Conservation (phyloP, 148 eudicot species). For the Cornus suecica region DNA sequence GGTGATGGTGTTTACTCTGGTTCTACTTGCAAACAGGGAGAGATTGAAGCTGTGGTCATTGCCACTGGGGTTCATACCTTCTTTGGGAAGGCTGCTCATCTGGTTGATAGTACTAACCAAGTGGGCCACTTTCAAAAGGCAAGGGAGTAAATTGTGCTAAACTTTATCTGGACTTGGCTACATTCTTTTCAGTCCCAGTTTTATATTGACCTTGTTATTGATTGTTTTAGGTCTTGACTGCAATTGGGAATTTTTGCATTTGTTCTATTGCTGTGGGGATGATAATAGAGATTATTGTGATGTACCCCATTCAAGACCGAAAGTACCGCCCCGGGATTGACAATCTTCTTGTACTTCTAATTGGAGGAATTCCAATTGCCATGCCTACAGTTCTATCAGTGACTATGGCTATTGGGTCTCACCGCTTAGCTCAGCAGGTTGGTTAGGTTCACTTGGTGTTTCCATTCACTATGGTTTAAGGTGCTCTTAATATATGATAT, state of each 20-base stretch:
- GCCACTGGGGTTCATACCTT: slow-evolving; percentile 99
- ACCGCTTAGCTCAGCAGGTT: slow-evolving; percentile 96
- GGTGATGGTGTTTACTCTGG: slow-evolving; percentile 99
- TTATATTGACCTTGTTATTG: not conserved
- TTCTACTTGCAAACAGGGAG: slow-evolving; percentile 98
- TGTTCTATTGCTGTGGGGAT: slow-evolving; percentile 98
- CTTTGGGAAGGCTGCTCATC: slow-evolving; percentile 98
- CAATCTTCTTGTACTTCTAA: slow-evolving; percentile 95
- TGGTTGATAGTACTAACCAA: slow-evolving; percentile 90
- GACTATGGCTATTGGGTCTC: slow-evolving; percentile 99
- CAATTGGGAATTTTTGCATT: slow-evolving; percentile 96
- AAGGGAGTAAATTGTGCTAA: slow-evolving; percentile 15
- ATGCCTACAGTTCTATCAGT: slow-evolving; percentile 99
- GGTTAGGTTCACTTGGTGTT: slow-evolving; percentile 12
- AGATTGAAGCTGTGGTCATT: slow-evolving; percentile 91
- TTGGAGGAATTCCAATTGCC: slow-evolving; percentile 99
- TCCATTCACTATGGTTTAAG: not conserved
- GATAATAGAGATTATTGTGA: slow-evolving; percentile 86
- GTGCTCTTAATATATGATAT: not conserved
- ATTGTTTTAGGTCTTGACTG: slow-evolving; percentile 74
- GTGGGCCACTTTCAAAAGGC: slow-evolving; percentile 98
- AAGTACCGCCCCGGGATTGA: slow-evolving; percentile 94
- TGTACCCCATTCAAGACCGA: slow-evolving; percentile 95
- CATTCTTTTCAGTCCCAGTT: not conserved
- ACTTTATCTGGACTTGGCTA: not conserved